Evolutionary conservation across 805 yeast genomes (phyloP), one percentile per base, ranked within the genome.

Genomic region (Candida jianshihensis): DNA sequence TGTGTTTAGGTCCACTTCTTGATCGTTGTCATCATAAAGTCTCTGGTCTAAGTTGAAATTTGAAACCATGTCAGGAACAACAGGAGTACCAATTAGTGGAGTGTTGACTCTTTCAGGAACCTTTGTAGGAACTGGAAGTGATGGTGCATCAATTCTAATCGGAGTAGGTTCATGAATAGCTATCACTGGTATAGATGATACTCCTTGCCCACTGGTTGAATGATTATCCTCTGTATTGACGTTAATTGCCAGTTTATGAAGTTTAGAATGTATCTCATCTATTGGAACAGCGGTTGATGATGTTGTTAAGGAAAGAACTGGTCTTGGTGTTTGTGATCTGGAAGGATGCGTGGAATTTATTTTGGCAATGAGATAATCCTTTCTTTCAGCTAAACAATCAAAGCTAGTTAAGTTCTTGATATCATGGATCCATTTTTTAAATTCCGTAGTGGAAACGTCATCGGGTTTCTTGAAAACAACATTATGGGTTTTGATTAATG

Each of bases 361-460:
- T 26, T 29, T 28, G n/a, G 38, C 38, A 5, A 42, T 34, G 10
- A 21, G 39, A 24, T 42, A 51, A 10, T 36, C 26, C 14, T 16
- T 33, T 28, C 56, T 39, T 21, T 53, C 56, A 6, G 27, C 20
- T 27, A 48, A 41, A 0, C 43, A 27, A 31, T 49, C 41, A 34
- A 51, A 51, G 11, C 75, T 72, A 16, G 81, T 67, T 43, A 82
- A 66, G 12, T 71, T 61, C 1, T 90, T 81, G 46, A 88, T 65
- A 34, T 68, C 69, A 53, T 78, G 74, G 43, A 92, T 67, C 60
- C 85, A 94, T 46, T 74, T 74, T 57, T 73, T 83, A 96, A 97
- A 90, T 30, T 68, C 72, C 14, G 67, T 58, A 31, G 75, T 81
- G 47, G 78, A 78, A 36, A 83, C 73, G 51, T 83, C 89, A 10